Percentiles rank a stretch among this genome's conserved stretches.
Evolutionary conservation across 108 stramenopile species (phyloP).

Genomic region (Cyclotella baltica): DNA sequence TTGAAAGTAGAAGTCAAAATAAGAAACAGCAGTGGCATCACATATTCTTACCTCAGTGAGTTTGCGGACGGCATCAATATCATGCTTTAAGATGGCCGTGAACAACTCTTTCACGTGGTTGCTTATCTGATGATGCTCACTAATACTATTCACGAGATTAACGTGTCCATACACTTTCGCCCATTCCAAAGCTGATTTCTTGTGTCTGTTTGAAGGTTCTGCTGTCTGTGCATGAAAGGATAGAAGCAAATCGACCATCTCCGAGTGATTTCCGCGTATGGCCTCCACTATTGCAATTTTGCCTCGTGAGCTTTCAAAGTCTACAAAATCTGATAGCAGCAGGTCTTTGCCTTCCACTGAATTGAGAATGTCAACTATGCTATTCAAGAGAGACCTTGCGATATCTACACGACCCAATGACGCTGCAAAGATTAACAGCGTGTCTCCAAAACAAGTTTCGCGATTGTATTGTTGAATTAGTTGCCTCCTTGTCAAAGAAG

Average conservation of each 20-base stretch:
- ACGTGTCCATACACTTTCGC: constrained; percentile 17
- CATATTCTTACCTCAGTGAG: constrained; percentile 1
- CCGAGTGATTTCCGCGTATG: constrained; percentile 18
- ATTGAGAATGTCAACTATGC: background rate
- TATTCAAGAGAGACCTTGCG: constrained; percentile 19
- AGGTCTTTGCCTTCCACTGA: background rate
- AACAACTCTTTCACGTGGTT: constrained; percentile 13
- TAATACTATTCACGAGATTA: constrained; percentile 7
- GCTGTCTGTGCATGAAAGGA: constrained; percentile 16
- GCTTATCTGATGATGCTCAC: background rate
- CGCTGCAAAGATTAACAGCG: constrained; percentile 41
- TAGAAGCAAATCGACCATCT: constrained; percentile 24
- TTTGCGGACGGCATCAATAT: constrained; percentile 9
- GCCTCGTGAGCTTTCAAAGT: constrained; percentile 43
- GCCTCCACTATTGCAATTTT: constrained; percentile 48
- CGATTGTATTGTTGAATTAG: background rate
- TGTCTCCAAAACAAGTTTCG: constrained; percentile 49
- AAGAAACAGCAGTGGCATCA: too few species aligned
- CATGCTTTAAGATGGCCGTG: constrained; percentile 29
- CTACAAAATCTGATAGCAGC: constrained; percentile 39
- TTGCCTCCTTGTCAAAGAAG: background rate
- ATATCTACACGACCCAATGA: constrained; percentile 23
- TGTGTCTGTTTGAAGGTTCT: constrained; percentile 12
- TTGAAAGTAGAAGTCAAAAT: too few species aligned
- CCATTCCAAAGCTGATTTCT: constrained; percentile 44